Evolutionary conservation across 148 eudicot species (phyloP), one percentile per base, ranked within the genome.

Genomic region (Rhododendron vialii): DNA sequence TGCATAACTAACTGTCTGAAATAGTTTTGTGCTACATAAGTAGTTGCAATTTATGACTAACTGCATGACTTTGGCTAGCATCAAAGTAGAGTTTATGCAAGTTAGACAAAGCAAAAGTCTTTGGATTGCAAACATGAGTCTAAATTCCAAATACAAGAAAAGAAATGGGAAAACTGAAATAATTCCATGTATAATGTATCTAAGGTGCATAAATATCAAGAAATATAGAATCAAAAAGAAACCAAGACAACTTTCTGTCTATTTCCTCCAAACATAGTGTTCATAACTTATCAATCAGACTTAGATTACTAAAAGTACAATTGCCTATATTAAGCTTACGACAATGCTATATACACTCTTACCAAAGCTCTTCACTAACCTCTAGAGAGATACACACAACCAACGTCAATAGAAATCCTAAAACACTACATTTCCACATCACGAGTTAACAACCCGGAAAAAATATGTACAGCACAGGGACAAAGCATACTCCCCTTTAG

Each of bases 401-500:
- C 6, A 22, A 17, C 36, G 50, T 38, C 41, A 38, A 38, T 38
- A 5, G 6, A 38, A 38, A 38, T 38, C 0, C 41, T 38, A 4
- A 38, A 38, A 38, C 41, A 38, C 43, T 41, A 41, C 43, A 41
- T 41, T 41, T 41, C 43, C 43, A 78, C 63, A 28, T 50, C 3
- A 51, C 6, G 82, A 80, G 22, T 3, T 12, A 26, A 13, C 83
- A 48, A 48, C 0, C 14, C 1, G 43, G 1, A 18, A 30, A 28
- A 51, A 17, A 2, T 3, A 51, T 50, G 61, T 28, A 50, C n/a
- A 80, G 6, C 24, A 15, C 17, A 17, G 18, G 28, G 82, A 38
- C 41, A 38, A 4, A 82, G 85, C 99, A 82, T 95, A 95, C 99
- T 36, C 38, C 57, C 96, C 95, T 80, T 89, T 88, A 24, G 95